Evolutionary conservation across 1,284 basidiomycete genomes (phyloP).

Genomic region (Moesziomyces antarcticus): DNA sequence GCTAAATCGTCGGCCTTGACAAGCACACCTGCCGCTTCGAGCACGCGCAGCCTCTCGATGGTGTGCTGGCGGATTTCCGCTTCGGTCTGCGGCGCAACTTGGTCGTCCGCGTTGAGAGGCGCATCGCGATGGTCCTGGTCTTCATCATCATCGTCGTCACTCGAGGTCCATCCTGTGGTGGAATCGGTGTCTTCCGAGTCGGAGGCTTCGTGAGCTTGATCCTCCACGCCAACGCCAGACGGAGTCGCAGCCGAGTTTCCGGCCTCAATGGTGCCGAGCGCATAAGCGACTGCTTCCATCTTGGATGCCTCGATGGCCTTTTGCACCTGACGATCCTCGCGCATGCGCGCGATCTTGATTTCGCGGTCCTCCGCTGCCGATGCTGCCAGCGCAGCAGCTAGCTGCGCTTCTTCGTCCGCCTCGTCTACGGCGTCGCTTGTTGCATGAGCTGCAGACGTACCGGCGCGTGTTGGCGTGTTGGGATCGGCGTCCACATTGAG

Average conservation of each 20-base stretch:
- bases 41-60: slow-evolving; percentile 79
- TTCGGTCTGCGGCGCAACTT: slow-evolving; percentile 64
- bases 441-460: not conserved
- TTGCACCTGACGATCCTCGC: slow-evolving; percentile 41
- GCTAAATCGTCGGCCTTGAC: slow-evolving; percentile 70
- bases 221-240: not conserved
- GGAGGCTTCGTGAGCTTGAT: slow-evolving; percentile 43
- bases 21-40: slow-evolving; percentile 87
- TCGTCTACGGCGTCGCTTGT: slow-evolving; percentile 4
- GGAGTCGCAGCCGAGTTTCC: not conserved
- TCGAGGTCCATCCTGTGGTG: slow-evolving; percentile 71
- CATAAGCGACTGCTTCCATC: slow-evolving; percentile 45
- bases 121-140: slow-evolving; percentile 53
- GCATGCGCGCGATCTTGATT: slow-evolving; percentile 21
- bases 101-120: slow-evolving; percentile 22
- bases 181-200: slow-evolving; percentile 65
- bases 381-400: slow-evolving; percentile 29
- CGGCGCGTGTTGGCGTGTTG: not conserved
- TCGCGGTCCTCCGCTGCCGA: slow-evolving; percentile 27
- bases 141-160: slow-evolving; percentile 70
- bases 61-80: slow-evolving; percentile 76
- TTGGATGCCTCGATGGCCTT: slow-evolving; percentile 50
- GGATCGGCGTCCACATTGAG: not conserved
- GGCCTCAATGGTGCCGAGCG: slow-evolving; percentile 28
- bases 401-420: slow-evolving; percentile 32